Conservation (phyloP, 1,284 basidiomycete species). For the Papiliotrema flavescens region DNA sequence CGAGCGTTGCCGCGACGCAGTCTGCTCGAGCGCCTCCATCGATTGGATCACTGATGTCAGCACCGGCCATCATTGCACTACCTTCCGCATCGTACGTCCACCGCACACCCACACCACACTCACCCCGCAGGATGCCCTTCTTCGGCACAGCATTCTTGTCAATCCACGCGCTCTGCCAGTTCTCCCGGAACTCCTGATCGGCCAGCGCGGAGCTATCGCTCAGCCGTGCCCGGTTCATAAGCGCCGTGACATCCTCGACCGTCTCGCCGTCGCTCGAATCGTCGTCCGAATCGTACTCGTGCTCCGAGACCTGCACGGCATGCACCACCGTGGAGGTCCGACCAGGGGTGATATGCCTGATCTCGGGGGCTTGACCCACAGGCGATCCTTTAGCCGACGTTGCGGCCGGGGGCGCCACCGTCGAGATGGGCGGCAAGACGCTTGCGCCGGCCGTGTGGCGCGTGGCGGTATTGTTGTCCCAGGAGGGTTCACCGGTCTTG, state of each 20-base stretch:
- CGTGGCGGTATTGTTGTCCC: constrained; percentile 76
- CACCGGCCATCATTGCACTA: no score
- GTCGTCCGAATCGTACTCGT: constrained; percentile 60
- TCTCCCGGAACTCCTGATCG: constrained; percentile 55
- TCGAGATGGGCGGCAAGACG: constrained; percentile 9
- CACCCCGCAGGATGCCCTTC: constrained; percentile 87
- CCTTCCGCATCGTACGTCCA: background rate
- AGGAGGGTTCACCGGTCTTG: constrained; percentile 51
- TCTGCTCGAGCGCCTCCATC: constrained; percentile 46
- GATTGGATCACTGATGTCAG: constrained; percentile 49
- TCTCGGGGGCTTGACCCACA: constrained; percentile 16
- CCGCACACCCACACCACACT: constrained; percentile 35
- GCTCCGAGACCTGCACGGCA: constrained; percentile 53
- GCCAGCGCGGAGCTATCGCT: constrained; percentile 16
- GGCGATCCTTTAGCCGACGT: background rate
- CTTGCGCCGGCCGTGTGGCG: constrained; percentile 27
- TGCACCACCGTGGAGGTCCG: constrained; percentile 30
- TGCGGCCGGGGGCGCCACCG: constrained; percentile 47
- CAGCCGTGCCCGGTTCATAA: constrained; percentile 44
- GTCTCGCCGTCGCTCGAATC: constrained; percentile 51
- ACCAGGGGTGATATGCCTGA: constrained; percentile 24
- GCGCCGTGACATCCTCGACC: constrained; percentile 68
- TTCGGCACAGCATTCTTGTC: constrained; percentile 64
- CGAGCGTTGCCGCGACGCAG: constrained; percentile 55
- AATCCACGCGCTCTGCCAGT: constrained; percentile 63